These are phyloP conservation scores for Abelmoschus esculentus DNA, from an alignment of 345 rosid species.

Conservation along the genomic window DNA sequence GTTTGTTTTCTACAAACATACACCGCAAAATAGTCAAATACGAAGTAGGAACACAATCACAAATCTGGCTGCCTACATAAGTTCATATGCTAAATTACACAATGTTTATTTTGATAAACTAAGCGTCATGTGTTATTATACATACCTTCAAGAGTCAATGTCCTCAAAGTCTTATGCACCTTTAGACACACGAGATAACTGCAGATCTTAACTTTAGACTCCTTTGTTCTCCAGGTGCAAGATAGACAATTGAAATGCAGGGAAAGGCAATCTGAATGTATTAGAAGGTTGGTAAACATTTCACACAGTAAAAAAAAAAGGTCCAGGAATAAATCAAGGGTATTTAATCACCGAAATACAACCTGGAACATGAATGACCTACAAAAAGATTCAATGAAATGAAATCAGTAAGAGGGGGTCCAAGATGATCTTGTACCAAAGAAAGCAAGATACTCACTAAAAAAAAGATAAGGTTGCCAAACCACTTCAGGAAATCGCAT, in stretches of 20 bases:
- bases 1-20: background rate
- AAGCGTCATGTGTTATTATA: background rate
- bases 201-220: constrained; percentile 28
- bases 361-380: constrained; percentile 27
- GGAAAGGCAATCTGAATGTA: constrained; percentile 1
- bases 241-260: constrained; percentile 22
- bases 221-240: constrained; percentile 12
- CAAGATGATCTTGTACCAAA: background rate
- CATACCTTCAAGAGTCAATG: constrained; percentile 33
- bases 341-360: constrained; percentile 18
- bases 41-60: background rate
- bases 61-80: background rate
- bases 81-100: background rate
- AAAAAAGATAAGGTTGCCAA: constrained; percentile 16
- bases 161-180: constrained; percentile 8
- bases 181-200: constrained; percentile 17
- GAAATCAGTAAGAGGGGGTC: background rate
- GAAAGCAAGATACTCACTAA: constrained; percentile 27
- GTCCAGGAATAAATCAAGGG: constrained; percentile 17
- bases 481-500: constrained; percentile 47
- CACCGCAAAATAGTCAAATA: too few species aligned
- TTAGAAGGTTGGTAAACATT: background rate
- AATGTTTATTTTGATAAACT: background rate
- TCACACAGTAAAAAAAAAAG: constrained; percentile 10
- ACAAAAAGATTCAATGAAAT: constrained; percentile 8